Base-by-base conservation (phyloP, 2,329 filamentous ascomycete genomes). In the Cryphonectria japonica region DNA sequence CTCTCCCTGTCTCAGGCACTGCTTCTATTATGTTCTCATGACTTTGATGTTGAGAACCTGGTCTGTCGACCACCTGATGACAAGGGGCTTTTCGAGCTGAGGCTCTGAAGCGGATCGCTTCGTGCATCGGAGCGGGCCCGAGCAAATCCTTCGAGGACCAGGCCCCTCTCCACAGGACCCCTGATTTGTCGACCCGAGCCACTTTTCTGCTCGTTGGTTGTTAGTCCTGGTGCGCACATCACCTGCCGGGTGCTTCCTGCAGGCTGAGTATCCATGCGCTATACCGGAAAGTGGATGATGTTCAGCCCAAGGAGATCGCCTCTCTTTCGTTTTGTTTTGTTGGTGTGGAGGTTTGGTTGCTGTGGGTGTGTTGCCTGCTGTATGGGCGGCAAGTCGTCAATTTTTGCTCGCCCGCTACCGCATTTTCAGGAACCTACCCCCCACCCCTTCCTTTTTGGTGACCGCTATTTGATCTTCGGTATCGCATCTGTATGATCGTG, bases 381-480 rank as follows among this genome's bases (percentile, higher is more conserved):
- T 19, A 26, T 16, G n/a, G 37, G 37, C 39, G 61, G 37, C 39
- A 29, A 29, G 34, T 6, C 61, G 61, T 19, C 41, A 11, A 34
- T 19, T 43, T 26, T 26, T 32, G 54, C 26, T 32, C 39, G 63
- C 19, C 1, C 29, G 43, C 41, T 5, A 43, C 11, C 50, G 22
- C 63, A 52, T 52, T 29, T 50, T 19, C 3, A 50, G 46, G 46
- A 29, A 4, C 41, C 39, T 54, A 26, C 26, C 26, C 26, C 26
- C 26, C 26, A 26, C 66, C 65, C 29, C 19, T 13, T 61, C n/a
- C 14, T 43, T 46, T 29, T 67, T 60, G 66, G 70, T 71, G 70
- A 71, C 70, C 70, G 70, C 70, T 69, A 41, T 66, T 71, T 71
- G 67, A 41, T 29, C 14, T 71, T 63, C 37, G 52, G n/a, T 34